Base-by-base conservation (phyloP, 176 grass and related monocot genomes). In the Oryza coarctata region DNA sequence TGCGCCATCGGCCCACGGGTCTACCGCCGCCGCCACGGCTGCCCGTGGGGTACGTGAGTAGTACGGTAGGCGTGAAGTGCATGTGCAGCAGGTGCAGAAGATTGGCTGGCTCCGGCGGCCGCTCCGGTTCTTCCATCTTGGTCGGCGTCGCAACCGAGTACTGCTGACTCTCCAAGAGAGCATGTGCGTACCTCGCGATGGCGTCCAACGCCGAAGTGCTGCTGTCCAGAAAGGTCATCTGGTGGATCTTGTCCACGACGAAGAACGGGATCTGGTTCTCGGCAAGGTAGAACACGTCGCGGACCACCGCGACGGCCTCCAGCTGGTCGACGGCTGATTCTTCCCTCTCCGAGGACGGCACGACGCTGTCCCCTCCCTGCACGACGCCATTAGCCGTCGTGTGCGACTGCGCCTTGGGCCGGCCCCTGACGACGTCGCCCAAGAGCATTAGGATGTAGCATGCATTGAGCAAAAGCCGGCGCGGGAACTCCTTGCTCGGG, bases 231-330 rank as follows among this genome's bases (percentile, higher is more conserved):
- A 6, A 0, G 2, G 39, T 29, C 9, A 71, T 18, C 67, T 65
- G 14, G 8, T 26, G 30, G 6, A 85, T 65, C 67, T 50, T 64
- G 8, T 80, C 18, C 2, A 80, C 0, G 32, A 86, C 43, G 26
- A 80, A 74, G 76, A 86, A 86, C 0, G 76, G 76, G 7, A 86
- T 65, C 68, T 86, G 76, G 76, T 86, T 86, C 76, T 80, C 84
- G 0, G 60, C 76, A 0, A 73, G 84, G 76, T 40, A 80, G 17
- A 73, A 36, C 7, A 80, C 60, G 44, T 86, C 69, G 32, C 76
- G 76, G 12, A 65, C 32, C 12, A 79, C 67, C 1, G 9, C 67
- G 0, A 71, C 11, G 0, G 0, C 17, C 45, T 86, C 55, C 0
- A 0, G n/a, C 9, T 3, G 22, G 33, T 60, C 9, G 7, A 15